Evolutionary conservation across 805 yeast genomes (phyloP).

Genomic region (Groenewaldozyma tartarivorans): DNA sequence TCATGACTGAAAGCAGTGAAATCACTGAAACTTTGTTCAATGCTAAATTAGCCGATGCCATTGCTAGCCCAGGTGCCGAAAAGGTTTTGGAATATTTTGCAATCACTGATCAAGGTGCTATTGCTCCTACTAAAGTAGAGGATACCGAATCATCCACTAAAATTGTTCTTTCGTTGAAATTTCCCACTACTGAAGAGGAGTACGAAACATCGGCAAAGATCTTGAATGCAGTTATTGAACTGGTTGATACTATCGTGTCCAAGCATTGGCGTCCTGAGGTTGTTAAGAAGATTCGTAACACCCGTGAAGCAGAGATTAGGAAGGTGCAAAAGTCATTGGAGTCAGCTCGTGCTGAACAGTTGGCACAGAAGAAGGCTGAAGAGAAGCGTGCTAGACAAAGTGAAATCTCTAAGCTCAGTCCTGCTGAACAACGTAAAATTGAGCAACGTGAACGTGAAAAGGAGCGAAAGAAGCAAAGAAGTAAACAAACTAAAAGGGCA

Average conservation of each 20-base stretch:
- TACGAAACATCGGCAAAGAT: conserved; percentile 40
- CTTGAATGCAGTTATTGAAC: conserved; percentile 45
- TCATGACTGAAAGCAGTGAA: conserved; percentile 84
- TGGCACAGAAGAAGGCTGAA: conserved; percentile 55
- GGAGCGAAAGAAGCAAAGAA: conserved; percentile 57
- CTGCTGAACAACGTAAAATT: conserved; percentile 70
- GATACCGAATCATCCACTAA: conserved; percentile 45
- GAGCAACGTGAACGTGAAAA: conserved; percentile 74
- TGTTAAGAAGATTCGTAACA: conserved; percentile 61
- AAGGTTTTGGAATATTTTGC: conserved; percentile 56
- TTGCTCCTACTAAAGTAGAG: conserved; percentile 52
- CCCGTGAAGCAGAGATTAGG: conserved; percentile 64
- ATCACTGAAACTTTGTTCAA: conserved; percentile 57
- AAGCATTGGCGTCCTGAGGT: conserved; percentile 57
- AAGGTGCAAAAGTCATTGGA: conserved; percentile 66
- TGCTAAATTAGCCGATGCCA: conserved; percentile 34
- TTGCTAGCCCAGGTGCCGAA: conserved; percentile 33
- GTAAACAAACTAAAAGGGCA: conserved; percentile 16
- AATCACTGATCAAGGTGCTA: conserved; percentile 75
- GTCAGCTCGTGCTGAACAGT: conserved; percentile 53
- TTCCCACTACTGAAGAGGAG: conserved; percentile 43
- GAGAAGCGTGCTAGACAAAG: conserved; percentile 46
- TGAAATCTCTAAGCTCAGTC: conserved; percentile 53
- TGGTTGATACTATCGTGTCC: conserved; percentile 51
- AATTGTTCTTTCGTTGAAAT: conserved; percentile 42